phyloP scores from a whole-genome alignment of 305 asterid genomes.

The Fraxinus platypoda region DNA sequence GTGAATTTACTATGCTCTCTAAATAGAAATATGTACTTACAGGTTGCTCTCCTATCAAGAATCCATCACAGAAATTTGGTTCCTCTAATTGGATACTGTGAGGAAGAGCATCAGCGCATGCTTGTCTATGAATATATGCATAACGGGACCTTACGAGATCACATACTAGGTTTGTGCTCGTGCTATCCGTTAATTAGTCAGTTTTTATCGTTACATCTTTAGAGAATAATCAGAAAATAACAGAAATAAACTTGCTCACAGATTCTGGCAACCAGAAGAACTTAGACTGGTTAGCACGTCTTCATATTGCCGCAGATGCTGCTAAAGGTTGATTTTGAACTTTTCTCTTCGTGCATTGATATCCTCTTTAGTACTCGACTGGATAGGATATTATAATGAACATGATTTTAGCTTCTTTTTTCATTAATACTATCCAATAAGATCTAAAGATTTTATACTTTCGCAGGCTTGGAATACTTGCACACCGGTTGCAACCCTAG shows the following conservation, averaged over 20 bases:
- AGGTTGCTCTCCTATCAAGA: constrained; percentile 95
- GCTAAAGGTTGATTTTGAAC: constrained; percentile 66
- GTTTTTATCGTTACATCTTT: neutral
- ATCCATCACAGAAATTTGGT: constrained; percentile 96
- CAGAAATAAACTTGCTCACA: constrained; percentile 32
- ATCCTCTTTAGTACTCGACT: neutral
- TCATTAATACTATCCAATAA: neutral
- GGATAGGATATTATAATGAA: neutral
- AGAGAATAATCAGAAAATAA: neutral
- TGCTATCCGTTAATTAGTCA: neutral
- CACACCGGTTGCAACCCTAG: constrained; percentile 99
- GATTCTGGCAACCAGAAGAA: constrained; percentile 57
- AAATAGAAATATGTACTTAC: constrained; percentile 29
- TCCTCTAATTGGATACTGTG: constrained; percentile 90
- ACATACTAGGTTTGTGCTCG: constrained; percentile 50
- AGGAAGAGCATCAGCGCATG: constrained; percentile 87
- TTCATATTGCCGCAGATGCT: constrained; percentile 86
- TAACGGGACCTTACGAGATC: constrained; percentile 93
- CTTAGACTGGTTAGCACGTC: constrained; percentile 86
- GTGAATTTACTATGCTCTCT: neutral
- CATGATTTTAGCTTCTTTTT: neutral
- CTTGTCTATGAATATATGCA: constrained; percentile 98
- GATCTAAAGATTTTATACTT: constrained; percentile 3
- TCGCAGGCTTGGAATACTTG: constrained; percentile 82
- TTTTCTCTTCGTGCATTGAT: constrained; percentile 1